Percentiles rank a stretch among this genome's conserved stretches.
Evolutionary conservation across 2,329 filamentous ascomycete species (phyloP).

Genomic region (Botrytis aclada): DNA sequence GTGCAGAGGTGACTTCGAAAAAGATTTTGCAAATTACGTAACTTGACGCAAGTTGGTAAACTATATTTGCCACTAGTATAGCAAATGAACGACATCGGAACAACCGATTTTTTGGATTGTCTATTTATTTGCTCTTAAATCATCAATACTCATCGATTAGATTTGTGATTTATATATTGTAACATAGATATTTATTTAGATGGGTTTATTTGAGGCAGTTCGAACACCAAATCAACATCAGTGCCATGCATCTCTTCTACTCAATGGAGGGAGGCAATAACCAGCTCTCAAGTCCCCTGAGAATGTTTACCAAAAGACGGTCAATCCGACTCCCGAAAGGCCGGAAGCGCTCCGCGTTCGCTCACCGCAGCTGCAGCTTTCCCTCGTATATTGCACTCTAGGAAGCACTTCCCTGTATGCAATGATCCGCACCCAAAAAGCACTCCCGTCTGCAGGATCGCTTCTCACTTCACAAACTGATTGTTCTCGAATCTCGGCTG

Average conservation of each 20-base stretch:
- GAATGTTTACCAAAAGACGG: neutral
- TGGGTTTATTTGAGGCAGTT: neutral
- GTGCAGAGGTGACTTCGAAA: neutral
- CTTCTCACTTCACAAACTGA: neutral
- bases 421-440: neutral
- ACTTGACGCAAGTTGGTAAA: neutral
- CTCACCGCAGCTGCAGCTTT: neutral
- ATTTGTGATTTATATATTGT: neutral
- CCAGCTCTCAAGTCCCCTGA: neutral
- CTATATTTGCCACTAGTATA: conserved; percentile 1
- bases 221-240: neutral
- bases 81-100: neutral
- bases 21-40: conserved; percentile 18
- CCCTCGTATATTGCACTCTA: neutral
- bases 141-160: neutral
- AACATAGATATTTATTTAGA: neutral
- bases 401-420: neutral
- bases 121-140: neutral
- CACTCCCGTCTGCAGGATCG: neutral
- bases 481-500: neutral
- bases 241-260: neutral
- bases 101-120: neutral
- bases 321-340: neutral
- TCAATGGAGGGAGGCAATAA: neutral
- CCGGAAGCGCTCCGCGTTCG: too few species aligned